phyloP scores from a whole-genome alignment of 495 filamentous ascomycete species.

The Pyrenopolyporus hunteri region DNA sequence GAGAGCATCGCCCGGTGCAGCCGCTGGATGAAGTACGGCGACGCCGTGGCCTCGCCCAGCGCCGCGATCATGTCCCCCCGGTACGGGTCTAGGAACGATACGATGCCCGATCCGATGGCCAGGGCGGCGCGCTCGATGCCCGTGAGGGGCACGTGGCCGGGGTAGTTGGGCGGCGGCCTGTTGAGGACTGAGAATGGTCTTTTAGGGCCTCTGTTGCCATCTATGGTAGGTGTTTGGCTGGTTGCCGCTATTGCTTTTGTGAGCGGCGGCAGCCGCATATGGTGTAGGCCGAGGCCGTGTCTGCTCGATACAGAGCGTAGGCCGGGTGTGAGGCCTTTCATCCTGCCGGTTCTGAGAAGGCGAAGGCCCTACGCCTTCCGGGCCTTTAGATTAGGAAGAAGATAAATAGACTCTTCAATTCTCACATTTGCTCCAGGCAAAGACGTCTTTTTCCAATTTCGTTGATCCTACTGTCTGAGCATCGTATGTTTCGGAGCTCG shows the following conservation, averaged over 20 bases:
- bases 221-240: not conserved
- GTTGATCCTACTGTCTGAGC: not conserved
- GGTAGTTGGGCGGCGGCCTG: slow-evolving; percentile 84
- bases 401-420: too few relatives aligned
- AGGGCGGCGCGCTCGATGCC: slow-evolving; percentile 74
- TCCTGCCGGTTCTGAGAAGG: not conserved
- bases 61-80: slow-evolving; percentile 91
- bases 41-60: slow-evolving; percentile 90
- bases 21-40: slow-evolving; percentile 92
- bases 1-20: slow-evolving; percentile 91
- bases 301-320: slow-evolving; percentile 28
- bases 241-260: not conserved
- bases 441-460: not conserved
- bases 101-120: slow-evolving; percentile 81
- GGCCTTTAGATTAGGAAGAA: too few relatives aligned
- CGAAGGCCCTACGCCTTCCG: not conserved
- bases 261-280: slow-evolving; percentile 3
- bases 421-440: not conserved
- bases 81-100: slow-evolving; percentile 78
- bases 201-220: not conserved
- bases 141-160: slow-evolving; percentile 90
- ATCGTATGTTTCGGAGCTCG: slow-evolving; percentile 21
- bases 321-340: slow-evolving; percentile 32
- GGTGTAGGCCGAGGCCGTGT: slow-evolving; percentile 11
- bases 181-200: slow-evolving; percentile 73